Base-by-base conservation (phyloP, 2,329 filamentous ascomycete genomes). In the Blastomyces silverae region DNA sequence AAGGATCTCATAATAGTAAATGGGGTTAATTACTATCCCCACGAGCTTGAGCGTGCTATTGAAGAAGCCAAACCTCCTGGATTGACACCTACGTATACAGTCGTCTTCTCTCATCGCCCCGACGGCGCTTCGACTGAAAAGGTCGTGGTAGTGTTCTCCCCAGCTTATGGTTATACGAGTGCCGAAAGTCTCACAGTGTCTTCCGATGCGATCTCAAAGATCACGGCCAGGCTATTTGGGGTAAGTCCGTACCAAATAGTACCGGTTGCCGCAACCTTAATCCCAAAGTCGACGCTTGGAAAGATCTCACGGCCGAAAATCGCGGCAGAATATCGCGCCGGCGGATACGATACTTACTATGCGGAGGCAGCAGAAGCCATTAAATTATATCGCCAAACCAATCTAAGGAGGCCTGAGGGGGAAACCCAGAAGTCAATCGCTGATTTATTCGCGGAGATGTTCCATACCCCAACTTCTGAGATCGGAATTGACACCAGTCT, bases 1-100 rank as follows among this genome's bases (percentile, higher is more conserved):
- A 81, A 81, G 65, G 81, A 83, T 15, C 67, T 72, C 3, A 75
- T 83, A 48, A 81, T 77, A 64, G 74, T 83, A 66, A 83, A 83
- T 65, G 80, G 80, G 0, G 71, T 81, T 61, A 83, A 82, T 28
- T 73, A 77, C 46, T 67, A 65, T 34, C 72, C 77, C 0, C 62
- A 71, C 2, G 78, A 78, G 10, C 68, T 84, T 1, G 76, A 82
- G 53, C 62, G 65, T 1, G 71, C 75, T 0, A 67, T 83, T 2
- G 77, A 81, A 50, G 64, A 75, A 17, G 73, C 74, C 0, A 37
- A 69, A 37, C 69, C 74, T 31, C 25, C 72, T 44, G 65, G 70
- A 3, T 28, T 74, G 0, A 64, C 64, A 2, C 68, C 69, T n/a
- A 71, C 68, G 0, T 79, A 69, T 67, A 74, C 71, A 0, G 73